A percentile compares a stretch with the other conserved stretches of the same genome.
phyloP scores from a whole-genome alignment of 139 green algal species.

The Spirogloea muscicola region DNA sequence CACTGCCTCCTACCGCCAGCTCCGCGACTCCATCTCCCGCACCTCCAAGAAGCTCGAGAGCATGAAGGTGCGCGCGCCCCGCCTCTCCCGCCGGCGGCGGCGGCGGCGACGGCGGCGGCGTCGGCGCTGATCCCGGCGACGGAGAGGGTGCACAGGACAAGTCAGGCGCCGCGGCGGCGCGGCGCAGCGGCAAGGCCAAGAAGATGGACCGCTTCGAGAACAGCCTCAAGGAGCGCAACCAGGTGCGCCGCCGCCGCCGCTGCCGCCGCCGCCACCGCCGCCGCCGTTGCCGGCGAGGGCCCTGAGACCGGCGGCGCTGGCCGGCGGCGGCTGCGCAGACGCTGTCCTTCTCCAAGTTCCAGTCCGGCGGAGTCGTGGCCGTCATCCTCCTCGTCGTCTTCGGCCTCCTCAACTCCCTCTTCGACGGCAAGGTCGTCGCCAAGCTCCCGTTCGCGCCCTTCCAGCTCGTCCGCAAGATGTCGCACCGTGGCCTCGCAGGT shows the following conservation, averaged over 20 bases:
- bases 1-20: constrained; percentile 14
- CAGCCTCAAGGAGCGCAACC: constrained; percentile 40
- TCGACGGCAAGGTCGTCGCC: constrained; percentile 35
- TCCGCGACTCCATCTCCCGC: constrained; percentile 12
- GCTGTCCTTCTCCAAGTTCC: constrained; percentile 16
- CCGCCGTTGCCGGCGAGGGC: too few species aligned
- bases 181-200: not conserved
- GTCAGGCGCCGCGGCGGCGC: not conserved
- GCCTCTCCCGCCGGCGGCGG: too few species aligned
- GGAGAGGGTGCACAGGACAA: not conserved
- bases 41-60: constrained; percentile 23
- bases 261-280: too few species aligned
- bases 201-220: constrained; percentile 44
- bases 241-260: not conserved
- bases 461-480: constrained; percentile 32
- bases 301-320: too few species aligned
- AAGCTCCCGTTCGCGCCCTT: constrained; percentile 40
- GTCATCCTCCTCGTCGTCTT: constrained; percentile 33
- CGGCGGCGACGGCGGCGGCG: not conserved
- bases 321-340: too few species aligned
- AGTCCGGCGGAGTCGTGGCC: constrained; percentile 25
- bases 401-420: constrained; percentile 31
- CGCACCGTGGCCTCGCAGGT: constrained; percentile 23
- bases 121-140: not conserved
- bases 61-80: constrained; percentile 7